Conservation (phyloP, 176 grass and related monocot species). For the Puya raimondii region DNA sequence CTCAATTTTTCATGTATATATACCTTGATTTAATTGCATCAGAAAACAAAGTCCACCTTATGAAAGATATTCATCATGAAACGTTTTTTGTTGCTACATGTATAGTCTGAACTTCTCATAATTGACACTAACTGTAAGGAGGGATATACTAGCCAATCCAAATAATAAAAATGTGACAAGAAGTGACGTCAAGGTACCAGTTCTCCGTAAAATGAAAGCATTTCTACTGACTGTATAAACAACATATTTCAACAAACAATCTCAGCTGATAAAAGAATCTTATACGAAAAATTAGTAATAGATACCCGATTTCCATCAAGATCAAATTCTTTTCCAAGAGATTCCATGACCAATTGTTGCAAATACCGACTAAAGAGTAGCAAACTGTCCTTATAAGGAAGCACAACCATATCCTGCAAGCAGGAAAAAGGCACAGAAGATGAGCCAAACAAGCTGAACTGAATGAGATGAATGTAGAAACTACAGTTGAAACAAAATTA, state of each 20-base stretch:
- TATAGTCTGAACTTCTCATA: no score
- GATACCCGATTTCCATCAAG: conserved; percentile 91
- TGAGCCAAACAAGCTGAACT: background rate
- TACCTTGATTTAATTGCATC: no score
- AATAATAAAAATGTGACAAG: no score
- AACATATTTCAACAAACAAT: background rate
- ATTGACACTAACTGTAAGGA: no score
- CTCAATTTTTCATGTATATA: no score
- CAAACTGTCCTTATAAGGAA: conserved; percentile 98
- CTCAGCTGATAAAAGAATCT: conserved; percentile 2
- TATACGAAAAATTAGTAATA: conserved; percentile 12
- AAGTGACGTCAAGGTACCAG: background rate
- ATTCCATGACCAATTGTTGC: conserved; percentile 99
- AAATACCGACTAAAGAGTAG: conserved; percentile 98
- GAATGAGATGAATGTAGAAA: conserved; percentile 22
- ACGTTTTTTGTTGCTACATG: no score
- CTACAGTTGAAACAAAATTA: conserved; percentile 8
- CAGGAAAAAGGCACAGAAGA: background rate
- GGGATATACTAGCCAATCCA: no score
- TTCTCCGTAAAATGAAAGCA: background rate
- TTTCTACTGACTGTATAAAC: background rate
- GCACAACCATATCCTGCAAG: conserved; percentile 99
- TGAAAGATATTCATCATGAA: no score
- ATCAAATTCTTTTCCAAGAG: conserved; percentile 97
- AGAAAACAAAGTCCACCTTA: no score